These are phyloP conservation scores for Fusarium brachygibbosum DNA, from an alignment of 2,329 filamentous ascomycete species.

Conservation along the genomic window DNA sequence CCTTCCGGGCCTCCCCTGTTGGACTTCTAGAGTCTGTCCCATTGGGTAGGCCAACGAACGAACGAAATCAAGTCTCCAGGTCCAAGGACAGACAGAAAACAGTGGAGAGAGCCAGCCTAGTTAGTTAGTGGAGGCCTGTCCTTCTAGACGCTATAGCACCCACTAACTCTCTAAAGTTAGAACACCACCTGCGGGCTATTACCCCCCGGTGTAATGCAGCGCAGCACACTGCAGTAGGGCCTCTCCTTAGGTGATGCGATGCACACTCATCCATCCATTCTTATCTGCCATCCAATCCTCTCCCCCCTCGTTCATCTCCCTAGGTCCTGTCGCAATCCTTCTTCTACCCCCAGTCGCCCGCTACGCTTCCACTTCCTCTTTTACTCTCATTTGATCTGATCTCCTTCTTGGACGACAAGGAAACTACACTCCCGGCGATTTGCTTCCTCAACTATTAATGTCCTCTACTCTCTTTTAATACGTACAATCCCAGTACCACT, in stretches of 20 bases:
- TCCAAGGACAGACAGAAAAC: conserved; percentile 1
- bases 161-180: conserved; percentile 38
- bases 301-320: conserved; percentile 32
- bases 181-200: conserved; percentile 18
- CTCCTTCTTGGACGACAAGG: conserved; percentile 48
- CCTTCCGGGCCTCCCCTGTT: conserved; percentile 38
- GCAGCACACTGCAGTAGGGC: not conserved
- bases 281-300: conserved; percentile 40
- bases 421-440: conserved; percentile 48
- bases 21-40: conserved; percentile 5
- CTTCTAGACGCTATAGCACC: conserved; percentile 28
- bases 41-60: conserved; percentile 20
- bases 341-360: conserved; percentile 47
- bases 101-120: conserved; percentile 1
- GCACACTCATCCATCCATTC: conserved; percentile 20
- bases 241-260: conserved; percentile 1
- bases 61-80: conserved; percentile 11
- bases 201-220: conserved; percentile 6
- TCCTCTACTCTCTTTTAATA: conserved; percentile 47
- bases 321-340: conserved; percentile 35
- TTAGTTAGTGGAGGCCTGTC: conserved; percentile 18
- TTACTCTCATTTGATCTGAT: conserved; percentile 46
- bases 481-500: conserved; percentile 1
- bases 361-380: conserved; percentile 42
- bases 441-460: conserved; percentile 41